Percentiles rank a stretch among this genome's conserved stretches.
phyloP scores from a whole-genome alignment of 352 stramenopile genomes.

The Phytophthora fragariae region DNA sequence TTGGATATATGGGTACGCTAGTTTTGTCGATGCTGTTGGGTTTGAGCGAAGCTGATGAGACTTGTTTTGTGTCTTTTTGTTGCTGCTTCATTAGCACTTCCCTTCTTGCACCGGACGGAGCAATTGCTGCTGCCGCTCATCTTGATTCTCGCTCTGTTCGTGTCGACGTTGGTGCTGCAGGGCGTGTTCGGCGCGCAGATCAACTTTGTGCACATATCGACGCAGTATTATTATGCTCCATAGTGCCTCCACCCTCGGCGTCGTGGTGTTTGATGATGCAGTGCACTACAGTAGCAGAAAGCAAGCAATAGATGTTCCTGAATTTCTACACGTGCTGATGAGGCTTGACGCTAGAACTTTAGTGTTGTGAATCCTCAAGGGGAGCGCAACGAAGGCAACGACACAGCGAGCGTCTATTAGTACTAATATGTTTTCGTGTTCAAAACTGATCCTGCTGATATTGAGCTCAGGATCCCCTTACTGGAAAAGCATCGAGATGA shows the following conservation, averaged over 20 bases:
- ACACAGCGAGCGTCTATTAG: constrained; percentile 28
- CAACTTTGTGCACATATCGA: constrained; percentile 81
- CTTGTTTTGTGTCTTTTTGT: constrained; percentile 4
- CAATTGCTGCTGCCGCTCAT: constrained; percentile 90
- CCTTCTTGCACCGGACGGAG: constrained; percentile 92
- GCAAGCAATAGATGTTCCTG: constrained; percentile 36
- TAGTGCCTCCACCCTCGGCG: constrained; percentile 24
- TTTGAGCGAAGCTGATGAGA: background rate
- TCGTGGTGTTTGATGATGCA: background rate
- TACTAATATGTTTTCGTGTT: constrained; percentile 26
- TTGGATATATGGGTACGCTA: constrained; percentile 93
- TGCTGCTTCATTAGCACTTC: constrained; percentile 60
- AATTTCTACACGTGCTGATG: constrained; percentile 4
- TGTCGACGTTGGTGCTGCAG: constrained; percentile 86
- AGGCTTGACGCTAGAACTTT: background rate
- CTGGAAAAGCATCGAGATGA: constrained; percentile 32
- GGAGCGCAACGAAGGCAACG: constrained; percentile 7
- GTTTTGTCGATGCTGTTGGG: background rate
- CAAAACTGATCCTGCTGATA: constrained; percentile 24
- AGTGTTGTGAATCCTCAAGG: background rate
- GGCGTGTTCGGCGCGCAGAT: constrained; percentile 69
- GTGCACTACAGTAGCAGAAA: constrained; percentile 3
- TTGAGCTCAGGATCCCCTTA: constrained; percentile 26
- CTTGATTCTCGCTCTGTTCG: constrained; percentile 72
- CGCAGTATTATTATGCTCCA: constrained; percentile 84